These are phyloP conservation scores for Sordariomycetes sp. DNA, from an alignment of 2,329 filamentous ascomycete species.

Conservation along the genomic window DNA sequence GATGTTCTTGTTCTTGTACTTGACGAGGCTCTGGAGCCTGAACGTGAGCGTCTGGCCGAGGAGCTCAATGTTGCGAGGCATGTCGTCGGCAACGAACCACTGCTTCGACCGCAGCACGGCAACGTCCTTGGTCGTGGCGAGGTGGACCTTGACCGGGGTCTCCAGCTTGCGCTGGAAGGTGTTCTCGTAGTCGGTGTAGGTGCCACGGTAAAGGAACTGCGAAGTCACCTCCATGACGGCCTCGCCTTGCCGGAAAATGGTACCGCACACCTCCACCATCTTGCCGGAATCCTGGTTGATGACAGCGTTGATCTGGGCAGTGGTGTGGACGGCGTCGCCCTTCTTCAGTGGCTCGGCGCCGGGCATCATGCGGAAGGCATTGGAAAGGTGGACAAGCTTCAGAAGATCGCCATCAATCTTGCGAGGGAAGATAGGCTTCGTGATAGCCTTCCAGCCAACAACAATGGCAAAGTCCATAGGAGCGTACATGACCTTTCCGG, in stretches of 20 bases:
- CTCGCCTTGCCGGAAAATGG: constrained; percentile 72
- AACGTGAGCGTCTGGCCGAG: constrained; percentile 91
- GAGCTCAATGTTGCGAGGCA: constrained; percentile 65
- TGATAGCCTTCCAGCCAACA: constrained; percentile 98
- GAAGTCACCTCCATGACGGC: constrained; percentile 97
- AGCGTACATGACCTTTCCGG: constrained; percentile 85
- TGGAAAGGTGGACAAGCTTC: constrained; percentile 93
- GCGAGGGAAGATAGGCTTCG: constrained; percentile 96
- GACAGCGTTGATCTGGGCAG: constrained; percentile 91
- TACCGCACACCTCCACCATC: constrained; percentile 99
- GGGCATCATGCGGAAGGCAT: constrained; percentile 96
- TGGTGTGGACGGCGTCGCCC: constrained; percentile 85
- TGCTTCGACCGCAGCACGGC: constrained; percentile 93
- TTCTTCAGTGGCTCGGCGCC: constrained; percentile 93
- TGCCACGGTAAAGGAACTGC: constrained; percentile 92
- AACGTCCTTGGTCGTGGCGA: constrained; percentile 81
- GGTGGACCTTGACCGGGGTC: constrained; percentile 86
- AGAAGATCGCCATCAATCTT: constrained; percentile 92
- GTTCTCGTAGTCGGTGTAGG: constrained; percentile 90
- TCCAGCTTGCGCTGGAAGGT: constrained; percentile 98
- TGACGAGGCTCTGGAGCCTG: constrained; percentile 83
- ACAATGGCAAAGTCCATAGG: constrained; percentile 99
- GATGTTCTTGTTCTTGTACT: constrained; percentile 89
- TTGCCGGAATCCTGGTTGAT: constrained; percentile 98
- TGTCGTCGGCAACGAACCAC: constrained; percentile 81